These are phyloP conservation scores for Candida chilensis DNA, from an alignment of 805 yeast genomes.

Conservation along the genomic window DNA sequence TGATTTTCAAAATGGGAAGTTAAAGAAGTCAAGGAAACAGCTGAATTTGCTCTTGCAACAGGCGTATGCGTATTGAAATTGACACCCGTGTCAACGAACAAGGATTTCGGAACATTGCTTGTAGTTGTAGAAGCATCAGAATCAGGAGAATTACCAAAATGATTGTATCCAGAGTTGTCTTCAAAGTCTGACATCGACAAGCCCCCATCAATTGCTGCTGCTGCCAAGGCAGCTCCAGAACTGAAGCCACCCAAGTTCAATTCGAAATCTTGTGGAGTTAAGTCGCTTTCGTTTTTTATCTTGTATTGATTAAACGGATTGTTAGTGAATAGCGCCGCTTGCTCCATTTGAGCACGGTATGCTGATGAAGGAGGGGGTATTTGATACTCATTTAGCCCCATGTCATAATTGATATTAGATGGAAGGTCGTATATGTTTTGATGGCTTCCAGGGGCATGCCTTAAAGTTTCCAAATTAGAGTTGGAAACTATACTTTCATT, in stretches of 20 bases:
- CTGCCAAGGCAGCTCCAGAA: not conserved
- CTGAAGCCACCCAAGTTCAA: not conserved
- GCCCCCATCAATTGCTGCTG: not conserved
- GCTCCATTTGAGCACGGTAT: no score
- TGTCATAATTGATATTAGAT: no score
- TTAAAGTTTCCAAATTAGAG: no score
- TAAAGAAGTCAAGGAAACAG: not conserved
- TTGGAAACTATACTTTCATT: no score
- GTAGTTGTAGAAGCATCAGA: not conserved
- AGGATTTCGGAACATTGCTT: not conserved
- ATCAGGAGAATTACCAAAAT: not conserved
- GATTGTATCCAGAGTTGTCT: not conserved
- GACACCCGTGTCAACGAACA: not conserved
- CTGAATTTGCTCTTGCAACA: not conserved
- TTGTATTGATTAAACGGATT: no score
- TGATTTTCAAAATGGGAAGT: not conserved
- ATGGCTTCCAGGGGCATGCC: no score
- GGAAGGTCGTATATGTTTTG: no score
- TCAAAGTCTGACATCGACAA: not conserved
- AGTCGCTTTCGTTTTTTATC: no score
- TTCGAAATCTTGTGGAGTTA: no score
- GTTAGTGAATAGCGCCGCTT: no score
- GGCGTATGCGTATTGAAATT: not conserved
- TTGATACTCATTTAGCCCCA: no score
- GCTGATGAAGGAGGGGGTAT: no score